These are phyloP conservation scores for Neonectria ditissima DNA, from an alignment of 2,329 filamentous ascomycete species.

Conservation along the genomic window DNA sequence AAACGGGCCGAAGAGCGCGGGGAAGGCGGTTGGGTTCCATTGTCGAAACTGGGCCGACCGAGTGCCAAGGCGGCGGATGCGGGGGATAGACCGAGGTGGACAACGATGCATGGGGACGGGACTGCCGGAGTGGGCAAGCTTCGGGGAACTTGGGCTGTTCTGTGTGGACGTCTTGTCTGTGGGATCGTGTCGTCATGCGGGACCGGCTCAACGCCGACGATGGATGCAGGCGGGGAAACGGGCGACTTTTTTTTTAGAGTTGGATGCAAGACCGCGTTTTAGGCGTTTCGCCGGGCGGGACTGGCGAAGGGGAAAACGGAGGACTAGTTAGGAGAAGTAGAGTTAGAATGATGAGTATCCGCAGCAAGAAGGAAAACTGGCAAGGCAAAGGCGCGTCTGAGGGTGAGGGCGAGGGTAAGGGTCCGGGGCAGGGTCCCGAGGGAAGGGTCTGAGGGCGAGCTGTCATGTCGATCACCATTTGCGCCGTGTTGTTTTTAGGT, in stretches of 20 bases:
- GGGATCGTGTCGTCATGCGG: slow-evolving; percentile 12
- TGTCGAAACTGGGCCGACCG: slow-evolving; percentile 15
- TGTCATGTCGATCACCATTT: slow-evolving; percentile 25
- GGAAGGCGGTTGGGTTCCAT: slow-evolving; percentile 27
- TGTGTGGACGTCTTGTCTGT: neutral
- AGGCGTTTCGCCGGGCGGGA: slow-evolving; percentile 15
- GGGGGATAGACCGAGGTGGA: slow-evolving; percentile 17
- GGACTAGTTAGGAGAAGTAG: neutral
- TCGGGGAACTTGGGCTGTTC: neutral
- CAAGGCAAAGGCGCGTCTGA: neutral
- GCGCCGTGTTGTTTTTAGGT: slow-evolving; percentile 5
- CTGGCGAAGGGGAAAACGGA: neutral
- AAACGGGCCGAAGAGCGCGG: slow-evolving; percentile 43
- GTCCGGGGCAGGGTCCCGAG: neutral
- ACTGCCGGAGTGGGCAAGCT: slow-evolving; percentile 9
- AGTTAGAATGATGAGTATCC: neutral
- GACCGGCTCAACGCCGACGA: neutral
- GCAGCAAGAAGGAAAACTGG: neutral
- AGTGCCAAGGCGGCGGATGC: slow-evolving; percentile 21
- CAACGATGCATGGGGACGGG: neutral
- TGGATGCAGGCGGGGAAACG: neutral
- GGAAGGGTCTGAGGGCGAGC: slow-evolving; percentile 1
- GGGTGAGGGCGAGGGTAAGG: neutral
- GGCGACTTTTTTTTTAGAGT: slow-evolving; percentile 7
- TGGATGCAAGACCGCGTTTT: neutral